Evolutionary conservation across 2,329 filamentous ascomycete genomes (phyloP), one percentile per base, ranked within the genome.

Genomic region (Beauveria sp.): DNA sequence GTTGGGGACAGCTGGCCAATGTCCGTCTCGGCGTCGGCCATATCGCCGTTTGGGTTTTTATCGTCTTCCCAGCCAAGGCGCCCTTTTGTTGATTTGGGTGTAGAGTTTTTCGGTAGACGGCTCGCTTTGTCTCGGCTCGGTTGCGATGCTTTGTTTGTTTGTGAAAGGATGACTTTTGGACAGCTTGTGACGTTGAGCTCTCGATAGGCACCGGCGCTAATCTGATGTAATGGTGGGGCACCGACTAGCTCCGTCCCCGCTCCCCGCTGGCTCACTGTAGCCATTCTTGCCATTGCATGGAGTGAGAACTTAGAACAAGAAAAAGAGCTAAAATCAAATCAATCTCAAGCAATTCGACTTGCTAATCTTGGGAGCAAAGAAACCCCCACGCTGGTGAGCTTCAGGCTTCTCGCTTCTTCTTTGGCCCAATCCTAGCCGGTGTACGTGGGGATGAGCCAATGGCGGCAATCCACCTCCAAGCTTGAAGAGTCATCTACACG

Each of bases 1-100:
- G 83, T 83, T 65, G 87, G 78, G 56, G 88, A 89, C 70, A 97
- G 87, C 74, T 87, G 82, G 68, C 81, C 81, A 68, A 89, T 79
- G 72, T 90, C 86, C 63, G 69, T 63, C 28, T 67, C 66, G 46
- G 61, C 65, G 65, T 75, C 72, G 38, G 73, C 71, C 74, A 76
- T 76, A 4, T 46, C 20, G 56, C 58, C 58, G 58, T 45, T 53
- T 53, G 40, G 14, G 24, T n/a, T 14, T 3, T 20, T 3, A 8
- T 8, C 6, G 22, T 12, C 16, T 26, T 26, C 9, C 20, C n/a
- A n/a, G 20, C 5, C 43, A 38, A 24, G 20, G 3, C 16, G 12
- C 12, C 16, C 8, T 8, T 47, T 45, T 8, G 3, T 0, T 18
- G 3, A 6, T 8, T 50, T 20, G 5, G 10, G 20, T 1, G 16